Conservation (phyloP, 1,284 basidiomycete genomes). For the Cryptococcus sp. region DNA sequence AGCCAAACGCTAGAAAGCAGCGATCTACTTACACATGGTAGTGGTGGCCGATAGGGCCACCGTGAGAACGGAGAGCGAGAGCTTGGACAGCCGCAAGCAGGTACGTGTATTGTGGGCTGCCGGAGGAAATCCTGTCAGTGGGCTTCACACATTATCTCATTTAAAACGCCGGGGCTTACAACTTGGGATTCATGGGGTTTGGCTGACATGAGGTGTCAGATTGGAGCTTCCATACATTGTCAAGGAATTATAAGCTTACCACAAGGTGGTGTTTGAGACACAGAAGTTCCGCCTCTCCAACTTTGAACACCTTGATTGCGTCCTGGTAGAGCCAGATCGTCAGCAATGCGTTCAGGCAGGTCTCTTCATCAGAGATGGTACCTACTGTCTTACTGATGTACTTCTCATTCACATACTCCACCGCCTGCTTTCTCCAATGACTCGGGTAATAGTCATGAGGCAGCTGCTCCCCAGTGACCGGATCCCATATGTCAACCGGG, state of each 20-base stretch:
- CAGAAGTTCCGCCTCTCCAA: conserved; percentile 27
- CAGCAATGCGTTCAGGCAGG: neutral
- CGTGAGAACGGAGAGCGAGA: conserved; percentile 26
- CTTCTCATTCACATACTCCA: conserved; percentile 1
- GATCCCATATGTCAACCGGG: neutral
- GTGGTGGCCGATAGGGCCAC: conserved; percentile 19
- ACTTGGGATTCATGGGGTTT: conserved; percentile 18
- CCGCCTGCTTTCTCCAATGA: conserved; percentile 9
- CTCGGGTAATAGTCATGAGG: conserved; percentile 24
- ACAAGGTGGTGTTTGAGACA: conserved; percentile 24
- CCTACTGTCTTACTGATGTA: conserved; percentile 26
- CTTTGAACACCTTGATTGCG: conserved; percentile 22
- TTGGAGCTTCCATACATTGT: neutral
- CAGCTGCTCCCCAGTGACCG: neutral
- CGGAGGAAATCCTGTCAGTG: neutral
- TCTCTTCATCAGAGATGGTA: neutral
- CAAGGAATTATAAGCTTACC: conserved; percentile 14
- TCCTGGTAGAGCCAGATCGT: conserved; percentile 11
- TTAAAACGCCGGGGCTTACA: conserved; percentile 10
- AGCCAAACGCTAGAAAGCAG: too few species aligned
- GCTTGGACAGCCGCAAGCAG: conserved; percentile 21
- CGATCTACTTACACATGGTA: conserved; percentile 18
- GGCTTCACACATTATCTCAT: neutral
- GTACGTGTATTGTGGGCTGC: conserved; percentile 14
- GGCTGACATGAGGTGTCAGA: conserved; percentile 8